Conservation (phyloP, 805 yeast species). For the Cyberlindnera meyerae region DNA sequence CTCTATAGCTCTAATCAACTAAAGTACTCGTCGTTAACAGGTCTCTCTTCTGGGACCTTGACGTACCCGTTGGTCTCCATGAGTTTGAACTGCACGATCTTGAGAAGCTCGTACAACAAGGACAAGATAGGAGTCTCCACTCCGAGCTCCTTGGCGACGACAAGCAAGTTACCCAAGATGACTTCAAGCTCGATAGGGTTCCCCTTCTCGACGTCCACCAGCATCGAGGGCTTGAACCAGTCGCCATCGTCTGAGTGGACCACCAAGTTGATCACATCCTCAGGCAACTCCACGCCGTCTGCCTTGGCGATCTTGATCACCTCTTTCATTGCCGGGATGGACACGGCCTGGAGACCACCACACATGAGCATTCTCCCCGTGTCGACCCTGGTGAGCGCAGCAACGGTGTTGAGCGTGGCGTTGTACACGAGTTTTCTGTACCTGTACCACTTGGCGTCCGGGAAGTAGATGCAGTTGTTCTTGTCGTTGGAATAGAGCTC, state of each 20-base stretch:
- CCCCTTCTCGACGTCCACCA: constrained; percentile 61
- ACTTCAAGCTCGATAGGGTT: constrained; percentile 69
- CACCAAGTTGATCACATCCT: constrained; percentile 42
- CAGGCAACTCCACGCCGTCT: constrained; percentile 55
- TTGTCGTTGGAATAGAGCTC: constrained; percentile 41
- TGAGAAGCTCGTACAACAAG: constrained; percentile 54
- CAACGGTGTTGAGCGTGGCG: constrained; percentile 57
- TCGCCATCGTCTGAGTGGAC: constrained; percentile 54
- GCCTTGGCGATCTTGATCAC: constrained; percentile 60
- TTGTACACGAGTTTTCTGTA: constrained; percentile 69
- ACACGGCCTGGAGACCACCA: constrained; percentile 38
- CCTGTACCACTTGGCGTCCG: constrained; percentile 46
- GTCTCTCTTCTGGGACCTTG: constrained; percentile 39
- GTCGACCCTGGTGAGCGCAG: constrained; percentile 57
- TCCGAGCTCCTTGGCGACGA: constrained; percentile 43
- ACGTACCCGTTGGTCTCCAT: constrained; percentile 51
- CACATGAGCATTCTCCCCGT: constrained; percentile 46
- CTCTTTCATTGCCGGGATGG: constrained; percentile 64
- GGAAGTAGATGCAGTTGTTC: constrained; percentile 37
- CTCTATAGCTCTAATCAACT: neutral
- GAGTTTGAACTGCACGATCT: constrained; percentile 55
- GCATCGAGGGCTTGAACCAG: constrained; percentile 68
- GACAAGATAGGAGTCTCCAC: constrained; percentile 55
- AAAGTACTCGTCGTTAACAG: constrained; percentile 16
- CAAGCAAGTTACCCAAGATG: constrained; percentile 61